These are phyloP conservation scores for Macrolepiota albuminosa DNA, from an alignment of 768 basidiomycete genomes.

Conservation along the genomic window DNA sequence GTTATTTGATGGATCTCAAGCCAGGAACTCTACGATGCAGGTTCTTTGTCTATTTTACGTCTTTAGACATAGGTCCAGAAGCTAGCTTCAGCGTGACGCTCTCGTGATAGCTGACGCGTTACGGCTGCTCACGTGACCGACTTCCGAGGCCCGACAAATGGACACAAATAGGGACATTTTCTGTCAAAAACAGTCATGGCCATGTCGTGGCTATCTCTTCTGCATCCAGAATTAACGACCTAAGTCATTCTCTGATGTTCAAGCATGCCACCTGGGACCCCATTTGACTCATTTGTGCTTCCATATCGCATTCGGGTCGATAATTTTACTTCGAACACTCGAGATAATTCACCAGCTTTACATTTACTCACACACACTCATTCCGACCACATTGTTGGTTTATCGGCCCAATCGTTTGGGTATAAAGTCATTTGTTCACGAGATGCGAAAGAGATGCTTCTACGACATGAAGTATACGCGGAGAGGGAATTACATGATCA, in stretches of 20 bases:
- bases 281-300: constrained; percentile 67
- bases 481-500: constrained; percentile 57
- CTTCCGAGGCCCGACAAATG: not conserved
- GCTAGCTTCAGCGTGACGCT: too few species aligned
- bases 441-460: constrained; percentile 84
- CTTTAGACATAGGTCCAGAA: too few species aligned
- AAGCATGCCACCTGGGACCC: constrained; percentile 71
- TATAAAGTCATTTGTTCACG: constrained; percentile 71
- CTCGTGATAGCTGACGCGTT: too few species aligned
- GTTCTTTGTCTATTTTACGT: too few species aligned
- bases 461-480: constrained; percentile 66
- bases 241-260: not conserved
- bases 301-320: constrained; percentile 88
- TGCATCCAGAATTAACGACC: not conserved
- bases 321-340: constrained; percentile 52
- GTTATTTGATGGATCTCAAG: too few species aligned
- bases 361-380: constrained; percentile 90
- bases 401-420: constrained; percentile 71
- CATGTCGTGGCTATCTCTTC: not conserved
- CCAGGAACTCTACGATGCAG: too few species aligned
- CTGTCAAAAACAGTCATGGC: not conserved
- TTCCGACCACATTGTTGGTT: constrained; percentile 79
- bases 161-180: not conserved
- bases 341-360: constrained; percentile 39
- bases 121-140: not conserved